phyloP scores from a whole-genome alignment of 805 yeast species.

The Naumovozyma dairenensis region DNA sequence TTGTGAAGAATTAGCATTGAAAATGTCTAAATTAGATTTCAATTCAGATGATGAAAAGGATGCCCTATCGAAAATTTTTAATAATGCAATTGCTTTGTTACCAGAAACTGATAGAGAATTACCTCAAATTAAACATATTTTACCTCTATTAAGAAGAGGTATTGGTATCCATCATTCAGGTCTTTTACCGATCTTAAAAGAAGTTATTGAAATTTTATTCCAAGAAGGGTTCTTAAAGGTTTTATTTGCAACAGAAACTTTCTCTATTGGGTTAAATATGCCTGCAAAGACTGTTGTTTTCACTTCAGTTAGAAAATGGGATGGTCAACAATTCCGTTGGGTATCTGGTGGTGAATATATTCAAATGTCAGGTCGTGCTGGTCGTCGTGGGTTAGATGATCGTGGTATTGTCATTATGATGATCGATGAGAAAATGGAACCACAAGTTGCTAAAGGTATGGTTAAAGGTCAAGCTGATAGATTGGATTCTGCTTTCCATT shows the following conservation, averaged over 20 bases:
- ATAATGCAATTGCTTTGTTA: slow-evolving; percentile 76
- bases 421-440: slow-evolving; percentile 99
- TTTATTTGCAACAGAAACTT: slow-evolving; percentile 94
- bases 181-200: slow-evolving; percentile 82
- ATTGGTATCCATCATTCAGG: slow-evolving; percentile 99
- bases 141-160: slow-evolving; percentile 86
- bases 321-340: slow-evolving; percentile 96
- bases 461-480: slow-evolving; percentile 98
- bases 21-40: slow-evolving; percentile 92
- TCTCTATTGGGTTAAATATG: slow-evolving; percentile 96
- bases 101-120: slow-evolving; percentile 87
- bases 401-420: slow-evolving; percentile 98
- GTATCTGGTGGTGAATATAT: slow-evolving; percentile 99
- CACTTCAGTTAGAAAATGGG: slow-evolving; percentile 97
- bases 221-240: slow-evolving; percentile 95
- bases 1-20: slow-evolving; percentile 87
- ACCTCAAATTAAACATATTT: slow-evolving; percentile 87
- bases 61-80: slow-evolving; percentile 79
- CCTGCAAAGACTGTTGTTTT: slow-evolving; percentile 99
- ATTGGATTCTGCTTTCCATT: slow-evolving; percentile 92
- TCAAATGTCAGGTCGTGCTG: slow-evolving; percentile 99
- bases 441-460: slow-evolving; percentile 98
- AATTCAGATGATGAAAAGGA: slow-evolving; percentile 91
- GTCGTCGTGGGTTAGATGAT: slow-evolving; percentile 98
- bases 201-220: slow-evolving; percentile 89